phyloP scores from a whole-genome alignment of 345 rosid species.

The Citrus mangshanensis region DNA sequence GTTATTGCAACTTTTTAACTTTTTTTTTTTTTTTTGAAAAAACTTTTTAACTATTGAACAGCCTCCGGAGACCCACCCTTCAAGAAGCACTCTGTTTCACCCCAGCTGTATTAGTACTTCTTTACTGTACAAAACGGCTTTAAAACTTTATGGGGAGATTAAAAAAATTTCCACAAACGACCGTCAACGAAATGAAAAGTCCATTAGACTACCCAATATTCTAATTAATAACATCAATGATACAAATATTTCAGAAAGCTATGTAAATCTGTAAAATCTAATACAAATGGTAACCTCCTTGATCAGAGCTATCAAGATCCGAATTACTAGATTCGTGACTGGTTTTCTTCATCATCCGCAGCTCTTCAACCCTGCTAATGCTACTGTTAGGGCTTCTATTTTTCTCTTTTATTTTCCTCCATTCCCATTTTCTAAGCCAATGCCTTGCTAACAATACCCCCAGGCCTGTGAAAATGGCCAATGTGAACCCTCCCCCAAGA shows the following conservation, averaged over 20 bases:
- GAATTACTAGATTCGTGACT: conserved; percentile 33
- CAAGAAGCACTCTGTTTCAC: too few relatives aligned
- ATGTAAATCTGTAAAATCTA: not conserved
- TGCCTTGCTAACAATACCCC: conserved; percentile 35
- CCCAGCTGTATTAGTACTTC: too few relatives aligned
- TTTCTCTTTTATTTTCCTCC: conserved; percentile 28
- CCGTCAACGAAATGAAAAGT: too few relatives aligned
- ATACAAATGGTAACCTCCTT: conserved; percentile 37
- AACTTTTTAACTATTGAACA: too few relatives aligned
- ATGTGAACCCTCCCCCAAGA: conserved; percentile 40
- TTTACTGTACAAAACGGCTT: too few relatives aligned
- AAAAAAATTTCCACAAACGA: too few relatives aligned
- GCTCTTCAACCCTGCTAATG: conserved; percentile 37
- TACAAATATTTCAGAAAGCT: not conserved
- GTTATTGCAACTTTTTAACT: too few relatives aligned
- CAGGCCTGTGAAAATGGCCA: conserved; percentile 36
- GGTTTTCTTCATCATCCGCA: conserved; percentile 29
- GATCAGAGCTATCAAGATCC: conserved; percentile 40
- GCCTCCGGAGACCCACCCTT: too few relatives aligned
- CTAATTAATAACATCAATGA: not conserved
- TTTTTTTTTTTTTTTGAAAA: too few relatives aligned
- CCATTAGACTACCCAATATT: not conserved
- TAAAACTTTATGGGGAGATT: too few relatives aligned
- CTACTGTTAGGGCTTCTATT: conserved; percentile 28
- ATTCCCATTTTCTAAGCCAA: conserved; percentile 44